Evolutionary conservation across 179 eudicot genomes (phyloP).

Genomic region (Patellifolia procumbens): DNA sequence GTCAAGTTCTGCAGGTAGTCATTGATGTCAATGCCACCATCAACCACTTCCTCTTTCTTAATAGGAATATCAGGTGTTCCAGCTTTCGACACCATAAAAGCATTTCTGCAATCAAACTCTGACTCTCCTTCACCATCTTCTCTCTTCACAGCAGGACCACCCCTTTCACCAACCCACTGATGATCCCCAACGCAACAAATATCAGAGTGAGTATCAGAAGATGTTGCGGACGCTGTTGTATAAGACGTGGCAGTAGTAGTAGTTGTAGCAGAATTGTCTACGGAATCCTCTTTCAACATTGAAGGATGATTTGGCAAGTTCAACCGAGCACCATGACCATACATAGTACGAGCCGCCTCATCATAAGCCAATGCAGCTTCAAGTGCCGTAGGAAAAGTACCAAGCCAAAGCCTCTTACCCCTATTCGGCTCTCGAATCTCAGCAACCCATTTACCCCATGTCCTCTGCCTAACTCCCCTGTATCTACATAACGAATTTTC

Average conservation of each 20-base stretch:
- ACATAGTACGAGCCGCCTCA: conserved; percentile 81
- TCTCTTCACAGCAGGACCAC: conserved; percentile 11
- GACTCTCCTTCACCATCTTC: conserved; percentile 33
- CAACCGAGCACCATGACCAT: conserved; percentile 71
- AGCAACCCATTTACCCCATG: conserved; percentile 93
- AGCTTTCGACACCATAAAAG: not conserved
- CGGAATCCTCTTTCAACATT: conserved; percentile 9
- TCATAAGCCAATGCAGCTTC: conserved; percentile 92
- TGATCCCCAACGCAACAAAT: conserved; percentile 28
- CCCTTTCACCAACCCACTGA: conserved; percentile 13
- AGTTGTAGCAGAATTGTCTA: conserved; percentile 13
- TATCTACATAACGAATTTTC: conserved; percentile 53
- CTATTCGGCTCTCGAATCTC: conserved; percentile 74
- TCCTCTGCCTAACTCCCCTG: conserved; percentile 82
- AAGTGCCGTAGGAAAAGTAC: conserved; percentile 64
- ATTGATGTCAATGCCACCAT: conserved; percentile 26
- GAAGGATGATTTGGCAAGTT: conserved; percentile 45
- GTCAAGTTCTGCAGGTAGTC: conserved; percentile 27
- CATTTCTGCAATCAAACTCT: not conserved
- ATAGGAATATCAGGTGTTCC: conserved; percentile 23
- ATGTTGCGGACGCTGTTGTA: conserved; percentile 26
- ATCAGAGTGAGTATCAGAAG: conserved; percentile 38
- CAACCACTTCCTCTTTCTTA: conserved; percentile 29
- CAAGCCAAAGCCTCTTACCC: conserved; percentile 81
- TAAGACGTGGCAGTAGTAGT: conserved; percentile 18